A percentile compares a stretch with the other conserved stretches of the same genome.
phyloP scores from a whole-genome alignment of 2,329 filamentous ascomycete species.

The Colletotrichum sublineola region DNA sequence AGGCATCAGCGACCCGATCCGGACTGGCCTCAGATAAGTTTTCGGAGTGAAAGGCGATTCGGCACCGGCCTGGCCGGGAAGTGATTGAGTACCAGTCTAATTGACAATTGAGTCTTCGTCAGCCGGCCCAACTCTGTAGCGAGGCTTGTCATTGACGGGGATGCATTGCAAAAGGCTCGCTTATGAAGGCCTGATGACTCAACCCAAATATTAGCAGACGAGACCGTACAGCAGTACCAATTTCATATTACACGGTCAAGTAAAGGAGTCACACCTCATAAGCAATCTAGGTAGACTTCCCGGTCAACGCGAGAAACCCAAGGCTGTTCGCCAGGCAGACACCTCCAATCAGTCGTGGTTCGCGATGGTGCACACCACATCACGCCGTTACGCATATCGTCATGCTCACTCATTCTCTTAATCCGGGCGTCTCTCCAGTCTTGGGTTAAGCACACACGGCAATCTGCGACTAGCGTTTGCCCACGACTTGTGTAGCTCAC shows the following conservation, averaged over 20 bases:
- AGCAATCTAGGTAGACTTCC: neutral
- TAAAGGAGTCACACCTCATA: neutral
- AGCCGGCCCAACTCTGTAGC: neutral
- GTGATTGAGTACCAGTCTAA: neutral
- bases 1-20: neutral
- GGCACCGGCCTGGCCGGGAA: neutral
- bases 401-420: neutral
- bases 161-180: constrained; percentile 3
- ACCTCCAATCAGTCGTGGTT: neutral
- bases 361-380: neutral
- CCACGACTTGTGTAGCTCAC: neutral
- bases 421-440: neutral
- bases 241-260: neutral
- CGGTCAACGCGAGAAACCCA: neutral
- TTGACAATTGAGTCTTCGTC: constrained; percentile 14
- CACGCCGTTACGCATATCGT: neutral
- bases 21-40: neutral
- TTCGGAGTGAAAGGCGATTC: constrained; percentile 10
- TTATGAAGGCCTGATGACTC: constrained; percentile 16
- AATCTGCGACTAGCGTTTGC: neutral
- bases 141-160: neutral
- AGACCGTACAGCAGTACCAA: neutral
- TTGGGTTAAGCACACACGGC: neutral
- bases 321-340: constrained; percentile 1
- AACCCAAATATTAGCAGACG: constrained; percentile 7